phyloP scores from a whole-genome alignment of 2,329 filamentous ascomycete species.

The Trichoderma atrobrunneum region DNA sequence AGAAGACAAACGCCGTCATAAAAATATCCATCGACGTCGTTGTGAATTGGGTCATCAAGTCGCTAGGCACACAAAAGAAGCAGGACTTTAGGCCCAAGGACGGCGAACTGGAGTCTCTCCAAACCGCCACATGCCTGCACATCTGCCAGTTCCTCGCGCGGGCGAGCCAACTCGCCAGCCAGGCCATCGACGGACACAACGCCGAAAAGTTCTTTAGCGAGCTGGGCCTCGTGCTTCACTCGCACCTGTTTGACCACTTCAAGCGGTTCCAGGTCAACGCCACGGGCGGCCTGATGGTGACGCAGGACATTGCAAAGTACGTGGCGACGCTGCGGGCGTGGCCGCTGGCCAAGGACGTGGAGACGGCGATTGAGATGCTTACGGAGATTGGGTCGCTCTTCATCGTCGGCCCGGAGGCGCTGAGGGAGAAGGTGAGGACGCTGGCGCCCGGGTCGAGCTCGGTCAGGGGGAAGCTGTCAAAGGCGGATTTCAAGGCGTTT shows the following conservation, averaged over 20 bases:
- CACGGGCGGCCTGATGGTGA: conserved; percentile 90
- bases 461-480: conserved; percentile 55
- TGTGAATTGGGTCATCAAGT: conserved; percentile 70
- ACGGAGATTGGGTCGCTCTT: conserved; percentile 94
- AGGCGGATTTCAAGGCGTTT: conserved; percentile 77
- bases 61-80: conserved; percentile 77
- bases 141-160: conserved; percentile 78
- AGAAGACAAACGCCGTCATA: conserved; percentile 67
- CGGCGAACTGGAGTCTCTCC: conserved; percentile 72
- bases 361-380: conserved; percentile 74
- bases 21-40: conserved; percentile 63
- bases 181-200: conserved; percentile 79
- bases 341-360: conserved; percentile 68
- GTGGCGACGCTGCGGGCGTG: conserved; percentile 80
- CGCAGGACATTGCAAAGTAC: conserved; percentile 94
- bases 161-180: conserved; percentile 59
- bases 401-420: conserved; percentile 80
- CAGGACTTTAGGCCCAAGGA: conserved; percentile 88
- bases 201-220: conserved; percentile 79
- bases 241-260: conserved; percentile 85
- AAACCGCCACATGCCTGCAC: conserved; percentile 79
- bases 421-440: conserved; percentile 67
- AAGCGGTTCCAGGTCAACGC: conserved; percentile 92
- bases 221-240: conserved; percentile 73
- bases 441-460: conserved; percentile 44